These are phyloP conservation scores for Kuraishia borneana DNA, from an alignment of 805 yeast species.

Conservation along the genomic window DNA sequence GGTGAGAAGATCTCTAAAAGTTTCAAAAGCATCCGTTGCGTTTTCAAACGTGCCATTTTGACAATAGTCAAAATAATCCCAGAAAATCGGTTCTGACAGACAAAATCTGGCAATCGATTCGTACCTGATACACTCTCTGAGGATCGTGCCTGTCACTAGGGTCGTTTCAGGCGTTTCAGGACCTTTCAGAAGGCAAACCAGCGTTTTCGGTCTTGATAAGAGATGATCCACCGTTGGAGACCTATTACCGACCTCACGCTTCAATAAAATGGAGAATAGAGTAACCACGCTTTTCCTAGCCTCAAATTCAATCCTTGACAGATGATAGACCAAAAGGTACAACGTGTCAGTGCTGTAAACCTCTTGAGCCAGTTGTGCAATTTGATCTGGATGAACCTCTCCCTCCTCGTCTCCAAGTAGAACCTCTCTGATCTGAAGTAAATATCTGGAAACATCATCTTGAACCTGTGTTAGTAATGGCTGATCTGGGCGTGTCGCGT, in stretches of 20 bases:
- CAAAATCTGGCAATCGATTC: constrained; percentile 57
- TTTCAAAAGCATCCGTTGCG: constrained; percentile 81
- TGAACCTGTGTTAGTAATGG: constrained; percentile 1
- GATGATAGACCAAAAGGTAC: constrained; percentile 42
- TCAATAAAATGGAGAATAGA: constrained; percentile 63
- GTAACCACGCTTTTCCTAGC: constrained; percentile 73
- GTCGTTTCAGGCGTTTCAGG: constrained; percentile 71
- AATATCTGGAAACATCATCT: constrained; percentile 62
- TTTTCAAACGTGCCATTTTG: constrained; percentile 74
- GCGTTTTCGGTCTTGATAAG: constrained; percentile 50
- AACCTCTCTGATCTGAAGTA: constrained; percentile 53
- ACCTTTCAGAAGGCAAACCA: constrained; percentile 51
- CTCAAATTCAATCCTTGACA: constrained; percentile 75
- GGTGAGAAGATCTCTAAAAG: constrained; percentile 60
- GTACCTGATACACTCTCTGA: constrained; percentile 76
- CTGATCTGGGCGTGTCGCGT: constrained; percentile 18
- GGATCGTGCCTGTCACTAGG: constrained; percentile 61
- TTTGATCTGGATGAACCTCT: constrained; percentile 50
- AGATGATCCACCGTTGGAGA: constrained; percentile 85
- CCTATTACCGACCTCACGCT: constrained; percentile 66
- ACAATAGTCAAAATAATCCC: constrained; percentile 78
- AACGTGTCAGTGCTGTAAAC: constrained; percentile 64
- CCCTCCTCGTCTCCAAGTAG: constrained; percentile 15
- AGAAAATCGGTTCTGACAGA: constrained; percentile 49
- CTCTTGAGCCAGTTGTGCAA: constrained; percentile 70